Conservation (phyloP, 1,139 yeast species). For the Magnusiomyces magnusii region DNA sequence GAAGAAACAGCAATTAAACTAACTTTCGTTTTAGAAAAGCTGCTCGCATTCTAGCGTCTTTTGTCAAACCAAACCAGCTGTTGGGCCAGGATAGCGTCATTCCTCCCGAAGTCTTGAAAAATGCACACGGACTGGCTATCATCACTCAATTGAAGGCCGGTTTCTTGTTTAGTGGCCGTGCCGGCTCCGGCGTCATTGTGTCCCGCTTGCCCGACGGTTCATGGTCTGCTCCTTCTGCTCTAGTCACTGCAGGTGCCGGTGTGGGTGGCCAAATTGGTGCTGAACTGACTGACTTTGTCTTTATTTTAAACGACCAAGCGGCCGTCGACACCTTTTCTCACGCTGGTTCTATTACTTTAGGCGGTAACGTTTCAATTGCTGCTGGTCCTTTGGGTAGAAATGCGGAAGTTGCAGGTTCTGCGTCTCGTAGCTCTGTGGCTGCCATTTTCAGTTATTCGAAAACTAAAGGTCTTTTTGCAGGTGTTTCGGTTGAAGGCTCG, state of each 20-base stretch:
- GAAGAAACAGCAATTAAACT: not conserved
- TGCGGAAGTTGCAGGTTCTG: slow-evolving; percentile 97
- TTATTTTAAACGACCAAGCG: slow-evolving; percentile 72
- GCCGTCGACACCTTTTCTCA: slow-evolving; percentile 96
- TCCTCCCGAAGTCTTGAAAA: slow-evolving; percentile 79
- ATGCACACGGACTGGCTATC: slow-evolving; percentile 89
- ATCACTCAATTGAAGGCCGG: slow-evolving; percentile 83
- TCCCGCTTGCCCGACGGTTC: slow-evolving; percentile 88
- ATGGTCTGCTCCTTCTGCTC: slow-evolving; percentile 99
- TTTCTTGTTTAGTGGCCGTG: slow-evolving; percentile 90
- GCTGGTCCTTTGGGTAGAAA: slow-evolving; percentile 98
- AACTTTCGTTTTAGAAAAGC: slow-evolving; percentile 53
- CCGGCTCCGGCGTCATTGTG: slow-evolving; percentile 94
- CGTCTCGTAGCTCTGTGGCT: slow-evolving; percentile 78
- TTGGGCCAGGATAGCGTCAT: slow-evolving; percentile 82
- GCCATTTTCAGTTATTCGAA: slow-evolving; percentile 92
- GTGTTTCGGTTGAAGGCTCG: slow-evolving; percentile 94
- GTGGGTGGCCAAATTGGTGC: slow-evolving; percentile 98
- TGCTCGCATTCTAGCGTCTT: slow-evolving; percentile 85
- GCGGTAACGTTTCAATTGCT: slow-evolving; percentile 94
- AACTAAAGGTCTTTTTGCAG: slow-evolving; percentile 95
- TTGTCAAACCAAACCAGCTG: slow-evolving; percentile 91
- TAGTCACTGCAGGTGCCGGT: slow-evolving; percentile 96
- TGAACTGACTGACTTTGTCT: slow-evolving; percentile 93
- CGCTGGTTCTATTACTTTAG: slow-evolving; percentile 87